phyloP scores from a whole-genome alignment of 495 filamentous ascomycete species.

The Viridothelium virens region DNA sequence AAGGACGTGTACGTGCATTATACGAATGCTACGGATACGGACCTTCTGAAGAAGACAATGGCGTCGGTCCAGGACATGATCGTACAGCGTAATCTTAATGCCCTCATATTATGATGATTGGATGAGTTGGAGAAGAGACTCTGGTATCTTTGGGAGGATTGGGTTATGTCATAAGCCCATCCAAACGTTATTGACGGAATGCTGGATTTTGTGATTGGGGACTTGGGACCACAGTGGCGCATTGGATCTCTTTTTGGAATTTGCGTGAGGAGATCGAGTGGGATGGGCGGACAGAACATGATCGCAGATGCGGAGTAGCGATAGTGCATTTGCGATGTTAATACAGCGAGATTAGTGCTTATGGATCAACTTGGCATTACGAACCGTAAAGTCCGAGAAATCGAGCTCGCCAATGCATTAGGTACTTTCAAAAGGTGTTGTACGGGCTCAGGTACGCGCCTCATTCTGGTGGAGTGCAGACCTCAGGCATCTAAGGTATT shows the following conservation, averaged over 20 bases:
- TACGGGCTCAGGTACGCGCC: too few species aligned
- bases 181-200: not conserved
- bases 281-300: too few species aligned
- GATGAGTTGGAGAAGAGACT: not conserved
- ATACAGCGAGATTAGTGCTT: too few species aligned
- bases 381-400: too few species aligned
- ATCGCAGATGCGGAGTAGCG: too few species aligned
- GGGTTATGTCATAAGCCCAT: not conserved
- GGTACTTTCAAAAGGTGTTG: too few species aligned
- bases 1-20: constrained; percentile 88
- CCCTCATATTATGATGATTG: constrained; percentile 71
- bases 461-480: too few species aligned
- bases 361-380: too few species aligned
- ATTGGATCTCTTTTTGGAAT: not conserved
- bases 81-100: constrained; percentile 93
- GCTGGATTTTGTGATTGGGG: not conserved
- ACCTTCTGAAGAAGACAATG: constrained; percentile 96
- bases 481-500: too few species aligned
- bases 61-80: constrained; percentile 97
- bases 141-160: not conserved
- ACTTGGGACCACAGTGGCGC: not conserved
- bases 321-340: too few species aligned
- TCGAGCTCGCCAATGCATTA: too few species aligned
- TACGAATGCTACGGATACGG: constrained; percentile 95
- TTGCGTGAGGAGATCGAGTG: too few species aligned